Evolutionary conservation across 2,329 filamentous ascomycete species (phyloP).

Genomic region (Coniochaeta prunicola): DNA sequence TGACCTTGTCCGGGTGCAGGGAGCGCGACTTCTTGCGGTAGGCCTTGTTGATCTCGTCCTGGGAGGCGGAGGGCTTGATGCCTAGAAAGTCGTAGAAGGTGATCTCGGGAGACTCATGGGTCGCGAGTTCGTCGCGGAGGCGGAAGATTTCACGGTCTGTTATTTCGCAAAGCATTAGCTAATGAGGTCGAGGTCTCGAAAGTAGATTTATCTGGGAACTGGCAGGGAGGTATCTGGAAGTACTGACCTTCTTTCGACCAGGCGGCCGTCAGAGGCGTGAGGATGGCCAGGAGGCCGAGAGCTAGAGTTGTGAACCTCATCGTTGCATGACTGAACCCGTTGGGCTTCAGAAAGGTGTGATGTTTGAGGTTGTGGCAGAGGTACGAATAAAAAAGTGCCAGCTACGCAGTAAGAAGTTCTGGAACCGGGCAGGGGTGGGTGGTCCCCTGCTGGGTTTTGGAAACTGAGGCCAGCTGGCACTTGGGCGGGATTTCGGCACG

Average conservation of each 20-base stretch:
- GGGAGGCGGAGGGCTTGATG: conserved; percentile 62
- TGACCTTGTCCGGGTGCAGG: conserved; percentile 93
- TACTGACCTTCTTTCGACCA: conserved; percentile 84
- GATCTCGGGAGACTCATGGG: conserved; percentile 66
- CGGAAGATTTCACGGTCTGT: conserved; percentile 97
- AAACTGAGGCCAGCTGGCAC: conserved; percentile 4
- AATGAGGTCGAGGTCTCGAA: neutral
- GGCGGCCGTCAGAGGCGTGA: conserved; percentile 61
- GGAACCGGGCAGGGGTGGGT: neutral
- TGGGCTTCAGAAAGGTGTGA: neutral
- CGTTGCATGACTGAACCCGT: conserved; percentile 36
- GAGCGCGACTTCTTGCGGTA: conserved; percentile 81
- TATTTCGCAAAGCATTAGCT: conserved; percentile 2
- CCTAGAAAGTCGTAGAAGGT: conserved; percentile 96
- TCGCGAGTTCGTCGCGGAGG: conserved; percentile 76
- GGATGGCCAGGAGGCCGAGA: conserved; percentile 60
- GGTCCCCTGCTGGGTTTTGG: neutral
- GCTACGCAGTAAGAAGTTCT: neutral
- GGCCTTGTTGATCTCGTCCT: conserved; percentile 87
- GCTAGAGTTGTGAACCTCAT: conserved; percentile 68
- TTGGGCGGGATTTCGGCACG: neutral
- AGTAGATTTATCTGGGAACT: neutral
- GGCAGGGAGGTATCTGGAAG: conserved; percentile 5
- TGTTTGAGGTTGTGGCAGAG: neutral
- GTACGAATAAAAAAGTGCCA: neutral